A percentile compares a stretch with the other conserved stretches of the same genome.
These are phyloP conservation scores for Podospora pseudopauciseta DNA, from an alignment of 495 filamentous ascomycete genomes.

Conservation along the genomic window DNA sequence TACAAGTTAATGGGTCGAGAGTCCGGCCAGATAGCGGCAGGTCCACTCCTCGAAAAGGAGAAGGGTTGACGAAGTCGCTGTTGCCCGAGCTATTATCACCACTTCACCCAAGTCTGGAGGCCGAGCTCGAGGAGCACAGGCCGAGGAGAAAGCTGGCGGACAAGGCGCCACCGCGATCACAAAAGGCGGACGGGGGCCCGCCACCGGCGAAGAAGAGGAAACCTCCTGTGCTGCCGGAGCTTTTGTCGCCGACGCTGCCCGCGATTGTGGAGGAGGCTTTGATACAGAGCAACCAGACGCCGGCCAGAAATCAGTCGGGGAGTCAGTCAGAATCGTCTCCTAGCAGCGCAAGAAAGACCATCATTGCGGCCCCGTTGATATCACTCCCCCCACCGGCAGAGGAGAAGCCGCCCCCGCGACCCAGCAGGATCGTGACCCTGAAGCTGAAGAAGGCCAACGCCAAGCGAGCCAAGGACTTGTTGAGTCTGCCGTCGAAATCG, in stretches of 20 bases:
- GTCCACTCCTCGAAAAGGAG: slow-evolving; percentile 33
- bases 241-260: slow-evolving; percentile 49
- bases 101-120: slow-evolving; percentile 38
- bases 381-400: slow-evolving; percentile 23
- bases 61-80: slow-evolving; percentile 22
- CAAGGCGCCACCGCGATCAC: slow-evolving; percentile 28
- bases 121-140: slow-evolving; percentile 26
- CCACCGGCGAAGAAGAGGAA: slow-evolving; percentile 36
- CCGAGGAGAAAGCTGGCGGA: slow-evolving; percentile 33
- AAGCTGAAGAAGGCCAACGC: slow-evolving; percentile 43
- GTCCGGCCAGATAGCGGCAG: slow-evolving; percentile 31
- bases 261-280: slow-evolving; percentile 44
- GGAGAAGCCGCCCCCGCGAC: slow-evolving; percentile 29
- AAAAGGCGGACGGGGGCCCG: slow-evolving; percentile 18
- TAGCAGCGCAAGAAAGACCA: slow-evolving; percentile 37
- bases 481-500: slow-evolving; percentile 42
- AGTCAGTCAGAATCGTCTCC: slow-evolving; percentile 37
- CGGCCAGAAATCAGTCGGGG: slow-evolving; percentile 30
- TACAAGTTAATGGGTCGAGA: slow-evolving; percentile 45
- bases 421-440: slow-evolving; percentile 30
- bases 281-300: slow-evolving; percentile 32
- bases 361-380: slow-evolving; percentile 17
- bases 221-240: slow-evolving; percentile 33
- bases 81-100: slow-evolving; percentile 42
- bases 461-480: slow-evolving; percentile 41